A percentile compares a stretch with the other conserved stretches of the same genome.
Evolutionary conservation across 257 asterid species (phyloP).

Genomic region (Voacanga thouarsii): DNA sequence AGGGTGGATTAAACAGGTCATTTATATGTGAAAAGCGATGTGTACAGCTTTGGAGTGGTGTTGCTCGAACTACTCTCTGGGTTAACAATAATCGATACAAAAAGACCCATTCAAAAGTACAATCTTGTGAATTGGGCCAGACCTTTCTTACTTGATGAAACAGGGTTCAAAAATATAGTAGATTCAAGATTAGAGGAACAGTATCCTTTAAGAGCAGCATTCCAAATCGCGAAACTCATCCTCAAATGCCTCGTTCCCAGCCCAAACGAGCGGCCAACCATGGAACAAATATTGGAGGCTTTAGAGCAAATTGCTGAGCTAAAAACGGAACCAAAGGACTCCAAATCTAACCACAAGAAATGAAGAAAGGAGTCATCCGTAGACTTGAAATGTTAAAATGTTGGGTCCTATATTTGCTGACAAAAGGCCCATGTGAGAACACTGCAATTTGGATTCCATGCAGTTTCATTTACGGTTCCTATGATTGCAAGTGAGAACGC

Average conservation of each 20-base stretch:
- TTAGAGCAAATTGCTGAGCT: conserved; percentile 37
- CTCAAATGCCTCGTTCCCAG: conserved; percentile 58
- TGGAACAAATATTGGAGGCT: conserved; percentile 11
- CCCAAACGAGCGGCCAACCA: conserved; percentile 54
- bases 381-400: too few species aligned
- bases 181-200: conserved; percentile 57
- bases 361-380: too few species aligned
- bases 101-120: conserved; percentile 38
- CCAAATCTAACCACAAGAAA: conserved; percentile 14
- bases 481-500: too few species aligned
- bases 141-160: conserved; percentile 55
- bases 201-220: conserved; percentile 53
- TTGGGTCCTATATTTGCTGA: too few species aligned
- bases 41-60: conserved; percentile 80
- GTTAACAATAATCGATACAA: conserved; percentile 46
- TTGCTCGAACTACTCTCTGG: conserved; percentile 65
- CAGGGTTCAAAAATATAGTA: conserved; percentile 50
- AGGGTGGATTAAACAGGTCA: conserved; percentile 42
- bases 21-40: conserved; percentile 77
- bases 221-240: conserved; percentile 36
- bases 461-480: too few species aligned
- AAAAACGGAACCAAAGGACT: conserved; percentile 25
- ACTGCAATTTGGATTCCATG: too few species aligned
- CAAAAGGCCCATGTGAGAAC: too few species aligned
- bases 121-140: conserved; percentile 51